Base-by-base conservation (phyloP, 495 filamentous ascomycete genomes). In the Beverwykella pulmonaria region DNA sequence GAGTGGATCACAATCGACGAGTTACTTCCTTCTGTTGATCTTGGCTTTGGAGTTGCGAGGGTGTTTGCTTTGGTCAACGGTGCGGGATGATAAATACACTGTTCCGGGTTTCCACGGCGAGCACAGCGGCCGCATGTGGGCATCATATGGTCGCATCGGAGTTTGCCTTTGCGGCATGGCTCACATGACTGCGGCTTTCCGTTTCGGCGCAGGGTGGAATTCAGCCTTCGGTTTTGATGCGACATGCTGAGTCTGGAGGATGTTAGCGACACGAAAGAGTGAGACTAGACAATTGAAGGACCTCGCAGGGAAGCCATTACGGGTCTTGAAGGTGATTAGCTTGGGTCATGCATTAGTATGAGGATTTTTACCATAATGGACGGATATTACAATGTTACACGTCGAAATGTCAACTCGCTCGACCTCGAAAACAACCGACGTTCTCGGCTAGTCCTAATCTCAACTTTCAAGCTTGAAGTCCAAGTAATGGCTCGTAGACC, bases 171-270 rank as follows among this genome's bases (percentile, higher is more conserved):
- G 12, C 69, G 65, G 30, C 69, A 72, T 9, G 69, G 69, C 36
- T 72, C 69, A 36, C 69, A 72, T n/a, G 69, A 72, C 32, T 72
- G 69, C 8, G 68, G 61, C 39, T 72, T 72, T 17, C 69, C 69
- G 54, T 72, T 72, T 39, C 69, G 44, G 23, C 68, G 62, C 23
- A 67, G 66, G 25, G 39, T 46, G 1, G 57, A 59, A 47, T 70
- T 70, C n/a, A 70, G 34, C 41, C 53, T 57, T 22, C 68, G 54
- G 30, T 20, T 57, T 44, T 70, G 62, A 47, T 70, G 54, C n/a
- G 57, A 61, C 62, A 62, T 61, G 22, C 62, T 55, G 15, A 70
- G 59, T 26, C 48, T 44, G 2, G 6, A 44, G 9, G 39, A n/a
- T n/a, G 39, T 44, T 44, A 44, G 39, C 2, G 3, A 14, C 2